phyloP scores from a whole-genome alignment of 768 basidiomycete species.

The Boletellus sp. region DNA sequence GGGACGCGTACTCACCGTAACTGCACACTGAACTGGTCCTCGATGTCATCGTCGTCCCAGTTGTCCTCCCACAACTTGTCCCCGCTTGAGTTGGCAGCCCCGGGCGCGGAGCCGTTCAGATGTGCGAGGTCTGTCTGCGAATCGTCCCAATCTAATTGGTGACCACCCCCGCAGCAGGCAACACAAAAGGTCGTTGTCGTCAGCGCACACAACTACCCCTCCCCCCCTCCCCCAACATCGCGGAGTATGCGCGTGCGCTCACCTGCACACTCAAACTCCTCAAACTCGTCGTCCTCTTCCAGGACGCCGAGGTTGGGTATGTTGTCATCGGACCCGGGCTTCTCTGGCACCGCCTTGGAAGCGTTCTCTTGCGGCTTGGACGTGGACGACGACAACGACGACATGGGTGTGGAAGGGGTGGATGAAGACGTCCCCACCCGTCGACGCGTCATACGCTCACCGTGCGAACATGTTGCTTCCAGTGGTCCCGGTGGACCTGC shows the following conservation, averaged over 20 bases:
- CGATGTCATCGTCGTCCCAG: constrained; percentile 99
- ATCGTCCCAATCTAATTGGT: constrained; percentile 74
- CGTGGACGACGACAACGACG: constrained; percentile 29
- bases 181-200: background rate
- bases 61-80: constrained; percentile 99
- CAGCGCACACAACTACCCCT: background rate
- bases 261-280: constrained; percentile 89
- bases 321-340: constrained; percentile 45
- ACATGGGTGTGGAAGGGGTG: constrained; percentile 36
- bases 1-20: constrained; percentile 60
- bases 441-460: constrained; percentile 8
- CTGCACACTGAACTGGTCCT: constrained; percentile 95
- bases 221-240: too few species aligned
- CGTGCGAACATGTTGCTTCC: constrained; percentile 19
- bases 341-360: constrained; percentile 29
- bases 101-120: constrained; percentile 67
- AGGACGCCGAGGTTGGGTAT: constrained; percentile 76
- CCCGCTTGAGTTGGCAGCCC: constrained; percentile 73
- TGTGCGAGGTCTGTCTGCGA: constrained; percentile 80
- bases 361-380: constrained; percentile 39
- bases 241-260: constrained; percentile 15
- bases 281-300: constrained; percentile 97
- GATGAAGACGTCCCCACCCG: too few species aligned
- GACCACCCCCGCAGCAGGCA: too few species aligned
- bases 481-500: too few species aligned